Evolutionary conservation across 2,329 filamentous ascomycete species (phyloP).

Genomic region (Metarhizium guizhouense): DNA sequence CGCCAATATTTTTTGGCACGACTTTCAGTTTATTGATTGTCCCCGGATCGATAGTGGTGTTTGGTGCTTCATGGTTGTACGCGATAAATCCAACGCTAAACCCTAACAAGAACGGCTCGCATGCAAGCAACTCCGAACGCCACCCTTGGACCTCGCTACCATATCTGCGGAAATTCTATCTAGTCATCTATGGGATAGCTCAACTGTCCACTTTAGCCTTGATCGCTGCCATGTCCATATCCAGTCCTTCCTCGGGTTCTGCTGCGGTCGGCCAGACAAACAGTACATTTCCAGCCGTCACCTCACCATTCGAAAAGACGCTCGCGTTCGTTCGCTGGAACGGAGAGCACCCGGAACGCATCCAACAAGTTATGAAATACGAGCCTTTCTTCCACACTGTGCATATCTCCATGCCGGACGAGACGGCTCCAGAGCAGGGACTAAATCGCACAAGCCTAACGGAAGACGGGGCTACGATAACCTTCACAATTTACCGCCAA

Average conservation of each 20-base stretch:
- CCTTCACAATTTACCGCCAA: no score
- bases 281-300: background rate
- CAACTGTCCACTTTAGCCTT: no score
- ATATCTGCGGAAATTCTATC: no score
- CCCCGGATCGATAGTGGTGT: conserved; percentile 9
- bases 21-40: conserved; percentile 17
- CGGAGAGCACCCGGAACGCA: conserved; percentile 12
- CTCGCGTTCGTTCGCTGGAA: conserved; percentile 6
- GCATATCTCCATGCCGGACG: no score
- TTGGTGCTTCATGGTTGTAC: no score
- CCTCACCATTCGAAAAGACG: conserved; percentile 19
- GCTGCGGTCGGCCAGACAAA: no score
- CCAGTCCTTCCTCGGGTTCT: no score
- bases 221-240: no score
- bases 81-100: conserved; percentile 12
- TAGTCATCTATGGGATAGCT: no score
- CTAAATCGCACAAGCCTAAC: no score
- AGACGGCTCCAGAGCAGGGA: no score
- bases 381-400: conserved; percentile 13
- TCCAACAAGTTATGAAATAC: conserved; percentile 18
- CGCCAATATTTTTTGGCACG: conserved; percentile 20
- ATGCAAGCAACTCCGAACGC: conserved; percentile 5
- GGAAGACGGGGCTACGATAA: no score
- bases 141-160: background rate
- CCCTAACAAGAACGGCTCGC: conserved; percentile 20